These are phyloP conservation scores for Thamnidium elegans DNA, from an alignment of 192 early-diverging fungal genomes.

Conservation along the genomic window DNA sequence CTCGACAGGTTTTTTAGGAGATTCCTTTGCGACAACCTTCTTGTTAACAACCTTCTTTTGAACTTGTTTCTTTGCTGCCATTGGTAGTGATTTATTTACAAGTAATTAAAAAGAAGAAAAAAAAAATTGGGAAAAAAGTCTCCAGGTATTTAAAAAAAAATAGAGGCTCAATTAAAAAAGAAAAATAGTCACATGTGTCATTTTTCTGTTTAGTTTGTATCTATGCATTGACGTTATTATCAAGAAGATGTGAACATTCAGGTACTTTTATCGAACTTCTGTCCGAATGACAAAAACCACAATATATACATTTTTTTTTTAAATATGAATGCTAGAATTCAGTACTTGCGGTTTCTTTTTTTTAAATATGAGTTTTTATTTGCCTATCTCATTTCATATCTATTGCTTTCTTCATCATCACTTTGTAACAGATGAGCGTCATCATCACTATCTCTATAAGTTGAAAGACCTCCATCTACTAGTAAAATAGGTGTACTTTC, in stretches of 20 bases:
- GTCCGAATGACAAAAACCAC: no score
- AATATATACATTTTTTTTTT: no score
- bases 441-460: slow-evolving; percentile 22
- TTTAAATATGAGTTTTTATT: background rate
- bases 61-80: slow-evolving; percentile 1
- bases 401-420: background rate
- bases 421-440: background rate
- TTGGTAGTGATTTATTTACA: background rate
- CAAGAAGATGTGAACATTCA: no score
- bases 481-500: slow-evolving; percentile 38
- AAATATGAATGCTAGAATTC: no score
- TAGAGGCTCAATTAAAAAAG: background rate
- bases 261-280: no score
- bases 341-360: no score
- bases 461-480: slow-evolving; percentile 24
- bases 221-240: no score
- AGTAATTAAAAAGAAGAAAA: slow-evolving; percentile 14
- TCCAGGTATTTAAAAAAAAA: slow-evolving; percentile 2
- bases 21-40: background rate
- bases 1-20: background rate
- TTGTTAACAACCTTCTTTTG: background rate
- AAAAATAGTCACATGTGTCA: slow-evolving; percentile 8
- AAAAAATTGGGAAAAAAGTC: background rate
- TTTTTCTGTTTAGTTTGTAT: background rate
- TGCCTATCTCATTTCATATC: background rate